Percentiles rank a stretch among this genome's conserved stretches.
Conservation (phyloP, 2,329 filamentous ascomycete genomes). For the Botrytis paeoniae region DNA sequence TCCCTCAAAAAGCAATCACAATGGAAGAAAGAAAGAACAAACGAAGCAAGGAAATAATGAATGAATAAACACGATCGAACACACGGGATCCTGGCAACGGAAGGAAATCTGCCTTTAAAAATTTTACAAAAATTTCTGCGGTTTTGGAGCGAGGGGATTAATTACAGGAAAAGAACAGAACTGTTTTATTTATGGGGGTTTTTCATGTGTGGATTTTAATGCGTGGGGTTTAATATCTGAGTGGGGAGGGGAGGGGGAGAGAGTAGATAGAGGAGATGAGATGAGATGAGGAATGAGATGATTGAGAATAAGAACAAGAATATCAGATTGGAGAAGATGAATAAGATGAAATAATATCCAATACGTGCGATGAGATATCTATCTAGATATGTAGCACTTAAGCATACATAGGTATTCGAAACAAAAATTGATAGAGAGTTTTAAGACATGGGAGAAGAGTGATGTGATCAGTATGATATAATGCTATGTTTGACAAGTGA, state of each 20-base stretch:
- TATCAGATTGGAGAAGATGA: neutral
- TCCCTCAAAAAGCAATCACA: no score
- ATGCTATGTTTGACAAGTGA: neutral
- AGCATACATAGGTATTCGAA: no score
- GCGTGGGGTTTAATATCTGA: neutral
- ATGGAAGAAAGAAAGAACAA: neutral
- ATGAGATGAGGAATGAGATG: no score
- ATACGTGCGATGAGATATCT: neutral
- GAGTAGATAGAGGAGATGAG: neutral
- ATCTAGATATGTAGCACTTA: no score
- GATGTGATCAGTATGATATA: no score
- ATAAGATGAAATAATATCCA: no score
- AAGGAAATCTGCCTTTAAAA: neutral
- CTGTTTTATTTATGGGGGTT: neutral
- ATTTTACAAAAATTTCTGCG: neutral
- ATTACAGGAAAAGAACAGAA: neutral
- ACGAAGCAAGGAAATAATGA: neutral
- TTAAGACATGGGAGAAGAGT: no score
- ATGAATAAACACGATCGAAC: no score
- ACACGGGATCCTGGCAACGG: neutral
- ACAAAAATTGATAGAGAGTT: no score
- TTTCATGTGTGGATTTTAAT: no score
- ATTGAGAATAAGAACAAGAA: no score
- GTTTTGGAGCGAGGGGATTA: neutral
- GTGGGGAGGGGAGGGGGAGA: accelerated